Percentiles rank a stretch among this genome's conserved stretches.
phyloP scores from a whole-genome alignment of 345 rosid species.

The Xanthoceras sorbifolium region DNA sequence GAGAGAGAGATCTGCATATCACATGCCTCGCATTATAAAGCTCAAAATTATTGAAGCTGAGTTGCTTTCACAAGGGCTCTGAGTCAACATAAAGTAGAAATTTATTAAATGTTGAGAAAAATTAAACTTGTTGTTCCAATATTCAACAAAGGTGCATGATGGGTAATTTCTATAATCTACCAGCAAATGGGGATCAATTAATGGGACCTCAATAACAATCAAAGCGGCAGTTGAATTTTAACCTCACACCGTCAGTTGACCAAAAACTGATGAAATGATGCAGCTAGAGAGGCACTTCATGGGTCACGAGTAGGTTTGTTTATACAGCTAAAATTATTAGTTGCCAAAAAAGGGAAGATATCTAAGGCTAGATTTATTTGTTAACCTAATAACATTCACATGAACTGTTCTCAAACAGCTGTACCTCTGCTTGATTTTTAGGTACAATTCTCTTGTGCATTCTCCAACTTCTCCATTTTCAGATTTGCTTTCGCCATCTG shows the following conservation, averaged over 20 bases:
- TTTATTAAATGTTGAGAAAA: background rate
- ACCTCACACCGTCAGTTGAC: background rate
- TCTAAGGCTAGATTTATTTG: background rate
- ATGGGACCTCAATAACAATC: background rate
- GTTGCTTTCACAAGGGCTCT: conserved; percentile 24
- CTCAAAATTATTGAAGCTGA: conserved; percentile 8
- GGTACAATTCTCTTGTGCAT: background rate
- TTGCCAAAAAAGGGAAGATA: background rate
- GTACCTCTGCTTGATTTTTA: background rate
- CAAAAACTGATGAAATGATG: background rate
- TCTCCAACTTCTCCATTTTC: conserved; percentile 6
- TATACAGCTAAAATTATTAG: background rate
- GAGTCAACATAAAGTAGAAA: conserved; percentile 10
- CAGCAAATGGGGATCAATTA: background rate
- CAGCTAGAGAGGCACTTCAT: background rate
- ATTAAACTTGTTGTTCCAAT: background rate
- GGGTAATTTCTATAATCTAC: background rate
- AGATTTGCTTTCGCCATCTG: no score
- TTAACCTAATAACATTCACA: background rate
- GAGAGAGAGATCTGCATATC: conserved; percentile 17
- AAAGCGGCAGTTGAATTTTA: conserved; percentile 1
- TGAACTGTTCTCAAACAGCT: background rate
- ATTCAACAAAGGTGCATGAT: background rate
- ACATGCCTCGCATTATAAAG: conserved; percentile 38
- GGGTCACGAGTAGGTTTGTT: background rate